Conservation (phyloP, 768 basidiomycete genomes). For the Boletus coccyginus region DNA sequence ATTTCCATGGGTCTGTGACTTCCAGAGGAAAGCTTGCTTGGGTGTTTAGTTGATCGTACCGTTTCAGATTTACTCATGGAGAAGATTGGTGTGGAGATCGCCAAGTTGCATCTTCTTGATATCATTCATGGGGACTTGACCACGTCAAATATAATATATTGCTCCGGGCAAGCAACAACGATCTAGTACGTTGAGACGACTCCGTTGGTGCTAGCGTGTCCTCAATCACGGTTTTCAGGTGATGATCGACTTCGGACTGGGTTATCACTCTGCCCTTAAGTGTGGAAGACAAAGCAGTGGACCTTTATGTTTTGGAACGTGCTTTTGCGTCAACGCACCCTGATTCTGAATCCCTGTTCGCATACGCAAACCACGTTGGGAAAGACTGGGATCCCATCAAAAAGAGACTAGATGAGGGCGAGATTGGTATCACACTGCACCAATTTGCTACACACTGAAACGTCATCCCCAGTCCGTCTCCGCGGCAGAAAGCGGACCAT, state of each 20-base stretch:
- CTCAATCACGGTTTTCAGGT: conserved; percentile 42
- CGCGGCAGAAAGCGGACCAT: conserved; percentile 92
- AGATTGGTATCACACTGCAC: conserved; percentile 10
- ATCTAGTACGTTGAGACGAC: conserved; percentile 40
- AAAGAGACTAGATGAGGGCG: conserved; percentile 73
- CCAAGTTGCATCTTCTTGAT: conserved; percentile 84
- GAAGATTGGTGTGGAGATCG: conserved; percentile 81
- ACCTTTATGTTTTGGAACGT: conserved; percentile 95
- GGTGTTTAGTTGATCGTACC: not conserved
- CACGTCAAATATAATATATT: conserved; percentile 90
- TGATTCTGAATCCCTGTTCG: conserved; percentile 75
- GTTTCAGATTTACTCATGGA: conserved; percentile 66
- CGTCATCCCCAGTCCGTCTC: conserved; percentile 57
- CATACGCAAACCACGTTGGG: conserved; percentile 54
- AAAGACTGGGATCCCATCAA: conserved; percentile 67
- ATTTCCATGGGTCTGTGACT: conserved; percentile 55
- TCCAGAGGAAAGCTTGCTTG: not conserved
- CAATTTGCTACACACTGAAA: conserved; percentile 2
- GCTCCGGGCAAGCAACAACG: conserved; percentile 50
- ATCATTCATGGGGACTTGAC: conserved; percentile 96
- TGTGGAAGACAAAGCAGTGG: conserved; percentile 96
- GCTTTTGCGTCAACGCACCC: conserved; percentile 97
- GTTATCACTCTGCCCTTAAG: conserved; percentile 74
- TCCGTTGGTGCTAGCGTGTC: not conserved
- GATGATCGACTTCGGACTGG: conserved; percentile 93